Conservation (phyloP, 257 asterid species). For the Capsicum baccatum region DNA sequence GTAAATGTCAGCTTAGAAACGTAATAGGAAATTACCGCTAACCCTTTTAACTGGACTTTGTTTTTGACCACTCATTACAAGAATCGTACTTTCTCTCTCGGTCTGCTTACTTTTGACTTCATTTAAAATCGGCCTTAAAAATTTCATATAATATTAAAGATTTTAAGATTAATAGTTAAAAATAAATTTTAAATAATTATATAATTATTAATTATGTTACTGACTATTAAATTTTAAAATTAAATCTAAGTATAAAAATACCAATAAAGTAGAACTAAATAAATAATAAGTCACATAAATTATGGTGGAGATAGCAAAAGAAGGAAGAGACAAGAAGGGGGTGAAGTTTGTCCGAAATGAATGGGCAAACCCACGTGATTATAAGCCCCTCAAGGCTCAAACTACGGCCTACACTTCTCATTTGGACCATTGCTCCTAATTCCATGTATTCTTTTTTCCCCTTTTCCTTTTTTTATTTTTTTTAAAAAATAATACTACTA, state of each 20-base stretch:
- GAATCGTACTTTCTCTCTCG: background rate
- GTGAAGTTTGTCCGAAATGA: slow-evolving; percentile 11
- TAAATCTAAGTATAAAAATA: too few species aligned
- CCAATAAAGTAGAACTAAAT: too few species aligned
- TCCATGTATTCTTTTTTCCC: background rate
- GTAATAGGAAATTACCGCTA: background rate
- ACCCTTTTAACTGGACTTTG: background rate
- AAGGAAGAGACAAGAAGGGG: background rate
- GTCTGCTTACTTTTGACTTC: too few species aligned
- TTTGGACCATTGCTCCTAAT: background rate
- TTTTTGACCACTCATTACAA: slow-evolving; percentile 17
- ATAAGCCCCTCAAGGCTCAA: background rate
- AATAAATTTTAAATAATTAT: too few species aligned
- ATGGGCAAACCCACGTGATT: slow-evolving; percentile 25
- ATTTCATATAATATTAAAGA: too few species aligned
- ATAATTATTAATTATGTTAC: too few species aligned
- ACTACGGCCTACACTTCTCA: background rate
- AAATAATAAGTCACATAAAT: too few species aligned
- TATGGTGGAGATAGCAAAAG: too few species aligned
- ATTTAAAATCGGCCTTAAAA: too few species aligned
- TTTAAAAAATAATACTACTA: background rate
- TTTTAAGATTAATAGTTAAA: too few species aligned
- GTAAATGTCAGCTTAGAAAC: slow-evolving; percentile 14
- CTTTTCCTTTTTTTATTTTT: background rate
- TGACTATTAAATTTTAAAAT: too few species aligned